Base-by-base conservation (phyloP, 1,139 yeast species). In the Suhomyces anneliseae region DNA sequence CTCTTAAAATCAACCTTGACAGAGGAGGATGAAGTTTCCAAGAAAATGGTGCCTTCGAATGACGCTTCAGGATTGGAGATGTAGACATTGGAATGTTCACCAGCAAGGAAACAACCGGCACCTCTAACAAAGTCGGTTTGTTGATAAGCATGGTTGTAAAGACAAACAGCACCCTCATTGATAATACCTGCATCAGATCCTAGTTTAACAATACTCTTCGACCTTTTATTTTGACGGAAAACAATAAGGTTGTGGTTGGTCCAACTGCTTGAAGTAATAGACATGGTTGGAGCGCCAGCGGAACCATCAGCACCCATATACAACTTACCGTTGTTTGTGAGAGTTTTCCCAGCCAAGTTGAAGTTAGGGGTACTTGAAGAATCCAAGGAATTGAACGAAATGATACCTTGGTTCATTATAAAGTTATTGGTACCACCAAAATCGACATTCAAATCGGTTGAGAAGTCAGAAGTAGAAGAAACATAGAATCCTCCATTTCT, bases 91-190 rank as follows among this genome's bases (percentile, higher is more conserved):
- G 70, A 59, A 40, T 59, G 51, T 2, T 14, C 41, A 38, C 65
- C 62, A 39, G 62, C 58, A 40, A 59, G 56, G 29, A 66, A 47
- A 56, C 73, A 69, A 44, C 74, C 73, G 34, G 49, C 29, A 43
- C 73, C 74, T 1, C 31, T 26, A 37, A 68, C 58, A 14, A 43
- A 44, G 27, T 68, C 58, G 12, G 61, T 45, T 49, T 66, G 71
- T 34, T 51, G 52, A 49, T 62, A 68, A 8, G 50, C 58, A 34
- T 57, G 54, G 44, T 63, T 59, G 36, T 52, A 50, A 39, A 68
- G 57, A 58, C 73, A 68, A 45, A 69, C 65, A 35, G 61, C 59
- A 53, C 72, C 72, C 38, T 56, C 55, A 47, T 68, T 68, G 27
- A 54, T 55, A 34, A 70, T 60, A 15, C 55, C 42, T 9, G 49